Conservation (phyloP, 805 yeast genomes). For the Ogataea nonfermentans region DNA sequence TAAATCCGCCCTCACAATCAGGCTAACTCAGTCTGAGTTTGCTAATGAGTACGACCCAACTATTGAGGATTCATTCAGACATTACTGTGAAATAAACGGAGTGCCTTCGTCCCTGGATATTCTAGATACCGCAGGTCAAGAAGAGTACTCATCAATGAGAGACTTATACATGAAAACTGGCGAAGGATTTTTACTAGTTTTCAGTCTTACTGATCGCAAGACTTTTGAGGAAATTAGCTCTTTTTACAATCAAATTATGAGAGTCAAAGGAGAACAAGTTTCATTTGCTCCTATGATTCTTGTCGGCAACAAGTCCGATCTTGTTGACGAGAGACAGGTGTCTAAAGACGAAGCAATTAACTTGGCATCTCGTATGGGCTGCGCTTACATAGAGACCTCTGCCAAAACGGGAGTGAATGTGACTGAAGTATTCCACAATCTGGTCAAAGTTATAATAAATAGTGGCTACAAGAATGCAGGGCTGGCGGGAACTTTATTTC, state of each 20-base stretch:
- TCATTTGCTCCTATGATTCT: constrained; percentile 73
- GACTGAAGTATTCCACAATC: constrained; percentile 35
- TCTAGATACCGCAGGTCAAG: constrained; percentile 98
- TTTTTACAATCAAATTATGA: constrained; percentile 51
- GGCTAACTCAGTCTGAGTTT: constrained; percentile 90
- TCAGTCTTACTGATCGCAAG: constrained; percentile 79
- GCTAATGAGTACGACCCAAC: constrained; percentile 99
- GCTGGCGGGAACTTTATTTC: constrained; percentile 28
- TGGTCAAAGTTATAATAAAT: constrained; percentile 35
- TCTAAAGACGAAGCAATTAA: constrained; percentile 54
- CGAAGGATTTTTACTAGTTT: constrained; percentile 88
- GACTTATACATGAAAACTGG: constrained; percentile 97
- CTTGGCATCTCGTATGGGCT: constrained; percentile 63
- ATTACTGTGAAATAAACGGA: constrained; percentile 80
- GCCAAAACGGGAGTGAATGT: constrained; percentile 92
- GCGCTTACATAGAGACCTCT: constrained; percentile 85
- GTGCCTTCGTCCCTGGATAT: constrained; percentile 80
- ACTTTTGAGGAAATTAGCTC: constrained; percentile 82
- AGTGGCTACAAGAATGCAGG: constrained; percentile 26
- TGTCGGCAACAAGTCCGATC: constrained; percentile 75
- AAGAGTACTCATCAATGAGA: constrained; percentile 89
- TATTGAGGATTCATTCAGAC: constrained; percentile 88
- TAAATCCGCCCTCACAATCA: constrained; percentile 93
- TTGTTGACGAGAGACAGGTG: constrained; percentile 62
- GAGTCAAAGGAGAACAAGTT: constrained; percentile 46